Conservation (phyloP, 1,284 basidiomycete species). For the Sphagnurus paluster region DNA sequence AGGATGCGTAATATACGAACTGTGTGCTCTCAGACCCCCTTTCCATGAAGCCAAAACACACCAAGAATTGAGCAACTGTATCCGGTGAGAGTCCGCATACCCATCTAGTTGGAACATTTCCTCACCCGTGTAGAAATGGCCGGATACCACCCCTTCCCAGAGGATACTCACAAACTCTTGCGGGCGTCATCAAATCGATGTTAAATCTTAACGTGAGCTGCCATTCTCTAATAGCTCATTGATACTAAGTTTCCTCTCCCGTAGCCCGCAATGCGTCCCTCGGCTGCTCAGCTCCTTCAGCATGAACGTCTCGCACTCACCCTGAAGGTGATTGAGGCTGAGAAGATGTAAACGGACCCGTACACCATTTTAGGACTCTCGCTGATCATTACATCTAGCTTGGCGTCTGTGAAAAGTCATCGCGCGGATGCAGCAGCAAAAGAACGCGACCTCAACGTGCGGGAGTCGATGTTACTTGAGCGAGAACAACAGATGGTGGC, state of each 20-base stretch:
- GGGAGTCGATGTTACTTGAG: constrained; percentile 55
- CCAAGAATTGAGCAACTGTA: constrained; percentile 78
- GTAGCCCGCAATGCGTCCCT: constrained; percentile 83
- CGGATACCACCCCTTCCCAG: constrained; percentile 85
- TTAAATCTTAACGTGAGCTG: constrained; percentile 72
- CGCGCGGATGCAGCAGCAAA: constrained; percentile 53
- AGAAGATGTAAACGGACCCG: constrained; percentile 65
- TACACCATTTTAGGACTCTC: not conserved
- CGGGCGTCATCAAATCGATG: constrained; percentile 83
- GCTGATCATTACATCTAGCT: constrained; percentile 37
- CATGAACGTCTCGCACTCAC: constrained; percentile 77
- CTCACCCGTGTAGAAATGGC: constrained; percentile 57
- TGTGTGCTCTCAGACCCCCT: constrained; percentile 89
- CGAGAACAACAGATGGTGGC: constrained; percentile 52
- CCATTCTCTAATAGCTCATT: not conserved
- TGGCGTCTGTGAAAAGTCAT: constrained; percentile 62
- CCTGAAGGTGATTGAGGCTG: constrained; percentile 71
- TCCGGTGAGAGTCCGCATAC: constrained; percentile 50
- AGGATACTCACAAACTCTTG: constrained; percentile 74
- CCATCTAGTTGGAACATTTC: not conserved
- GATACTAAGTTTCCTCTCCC: not conserved
- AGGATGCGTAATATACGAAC: constrained; percentile 94
- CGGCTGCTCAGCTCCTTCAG: constrained; percentile 74
- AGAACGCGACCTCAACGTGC: constrained; percentile 66
- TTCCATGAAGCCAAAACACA: constrained; percentile 92